A percentile compares a stretch with the other conserved stretches of the same genome.
Conservation (phyloP, 148 eudicot genomes). For the Drosera capensis region DNA sequence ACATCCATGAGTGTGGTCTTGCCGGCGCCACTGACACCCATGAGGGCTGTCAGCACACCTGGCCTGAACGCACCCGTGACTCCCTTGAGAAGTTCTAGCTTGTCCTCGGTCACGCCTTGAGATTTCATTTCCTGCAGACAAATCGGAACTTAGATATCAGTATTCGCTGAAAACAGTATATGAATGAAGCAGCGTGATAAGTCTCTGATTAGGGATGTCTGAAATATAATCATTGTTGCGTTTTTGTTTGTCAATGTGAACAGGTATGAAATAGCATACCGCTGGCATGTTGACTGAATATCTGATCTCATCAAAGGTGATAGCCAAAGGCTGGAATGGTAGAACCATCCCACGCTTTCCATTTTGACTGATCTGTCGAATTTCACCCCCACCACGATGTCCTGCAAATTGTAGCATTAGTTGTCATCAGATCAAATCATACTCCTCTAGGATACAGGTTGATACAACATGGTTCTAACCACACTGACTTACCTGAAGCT, state of each 20-base stretch:
- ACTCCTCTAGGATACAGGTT: neutral
- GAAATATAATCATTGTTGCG: no score
- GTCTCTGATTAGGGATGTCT: no score
- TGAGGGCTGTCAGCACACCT: conserved; percentile 37
- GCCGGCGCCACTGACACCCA: conserved; percentile 57
- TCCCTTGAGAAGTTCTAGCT: conserved; percentile 39
- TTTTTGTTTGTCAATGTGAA: no score
- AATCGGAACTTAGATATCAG: neutral
- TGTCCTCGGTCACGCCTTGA: conserved; percentile 38
- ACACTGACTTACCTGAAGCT: neutral
- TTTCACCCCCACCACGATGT: conserved; percentile 14
- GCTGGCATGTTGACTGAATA: conserved; percentile 45
- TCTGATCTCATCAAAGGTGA: conserved; percentile 26
- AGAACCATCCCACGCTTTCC: conserved; percentile 34
- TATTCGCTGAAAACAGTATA: no score
- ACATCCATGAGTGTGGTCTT: conserved; percentile 83
- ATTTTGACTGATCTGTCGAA: conserved; percentile 5
- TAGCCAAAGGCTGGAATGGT: conserved; percentile 34
- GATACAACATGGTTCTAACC: neutral
- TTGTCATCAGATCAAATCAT: neutral
- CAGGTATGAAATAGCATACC: conserved; percentile 11
- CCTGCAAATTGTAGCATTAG: conserved; percentile 15
- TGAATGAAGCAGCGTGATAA: no score
- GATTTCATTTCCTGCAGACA: conserved; percentile 37
- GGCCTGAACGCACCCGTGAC: conserved; percentile 60